Evolutionary conservation across 768 basidiomycete genomes (phyloP).

Genomic region (Mycena alexandri): DNA sequence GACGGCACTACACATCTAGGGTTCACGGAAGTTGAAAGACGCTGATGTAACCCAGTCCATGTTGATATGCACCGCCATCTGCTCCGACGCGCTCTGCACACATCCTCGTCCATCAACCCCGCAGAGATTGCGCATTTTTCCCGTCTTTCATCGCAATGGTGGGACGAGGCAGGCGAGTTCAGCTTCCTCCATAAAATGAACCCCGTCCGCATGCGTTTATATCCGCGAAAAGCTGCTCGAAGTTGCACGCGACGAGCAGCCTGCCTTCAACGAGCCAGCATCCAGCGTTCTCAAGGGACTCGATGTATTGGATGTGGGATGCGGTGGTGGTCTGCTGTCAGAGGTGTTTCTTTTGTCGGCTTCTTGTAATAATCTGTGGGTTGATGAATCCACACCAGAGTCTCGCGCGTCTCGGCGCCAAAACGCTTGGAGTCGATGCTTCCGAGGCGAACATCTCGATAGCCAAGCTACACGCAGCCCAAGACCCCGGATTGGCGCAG

Average conservation of each 20-base stretch:
- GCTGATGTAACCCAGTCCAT: neutral
- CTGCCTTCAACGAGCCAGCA: slow-evolving; percentile 48
- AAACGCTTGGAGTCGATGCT: slow-evolving; percentile 94
- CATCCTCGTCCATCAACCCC: slow-evolving; percentile 71
- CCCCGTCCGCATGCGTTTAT: slow-evolving; percentile 86
- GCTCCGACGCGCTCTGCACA: slow-evolving; percentile 26
- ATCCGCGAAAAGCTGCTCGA: slow-evolving; percentile 82
- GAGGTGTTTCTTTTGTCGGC: slow-evolving; percentile 67
- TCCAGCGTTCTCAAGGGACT: slow-evolving; percentile 68
- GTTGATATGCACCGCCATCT: neutral
- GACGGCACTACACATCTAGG: too few species aligned
- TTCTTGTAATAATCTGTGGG: neutral
- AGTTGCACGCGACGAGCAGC: slow-evolving; percentile 66
- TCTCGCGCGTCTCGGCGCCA: slow-evolving; percentile 87
- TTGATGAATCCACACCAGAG: slow-evolving; percentile 61
- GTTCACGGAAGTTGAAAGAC: too few species aligned
- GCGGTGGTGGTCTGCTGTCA: slow-evolving; percentile 93
- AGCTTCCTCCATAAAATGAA: slow-evolving; percentile 94
- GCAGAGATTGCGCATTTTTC: slow-evolving; percentile 93
- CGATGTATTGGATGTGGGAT: slow-evolving; percentile 84
- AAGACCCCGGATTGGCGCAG: slow-evolving; percentile 71
- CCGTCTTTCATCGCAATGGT: slow-evolving; percentile 91
- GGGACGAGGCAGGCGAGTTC: slow-evolving; percentile 95
- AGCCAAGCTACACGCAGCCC: slow-evolving; percentile 83
- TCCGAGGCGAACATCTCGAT: slow-evolving; percentile 89